Base-by-base conservation (phyloP, 2,329 filamentous ascomycete genomes). In the Capronia americana region DNA sequence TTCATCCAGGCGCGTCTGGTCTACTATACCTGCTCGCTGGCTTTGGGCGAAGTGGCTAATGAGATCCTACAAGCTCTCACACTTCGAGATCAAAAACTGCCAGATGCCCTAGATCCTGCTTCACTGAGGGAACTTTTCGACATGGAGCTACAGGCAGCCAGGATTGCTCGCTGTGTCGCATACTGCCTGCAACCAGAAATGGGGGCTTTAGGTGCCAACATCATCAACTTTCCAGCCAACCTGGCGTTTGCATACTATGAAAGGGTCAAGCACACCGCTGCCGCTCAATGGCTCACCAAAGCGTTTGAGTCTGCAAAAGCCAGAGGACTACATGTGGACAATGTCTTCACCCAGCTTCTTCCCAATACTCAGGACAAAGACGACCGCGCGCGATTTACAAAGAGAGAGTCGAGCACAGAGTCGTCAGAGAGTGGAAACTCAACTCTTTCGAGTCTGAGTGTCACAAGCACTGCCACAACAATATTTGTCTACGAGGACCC, bases 161-260 rank as follows among this genome's bases (percentile, higher is more conserved):
- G 67, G 32, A 68, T 71, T 20, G 68, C 64, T 34, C 70, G 67
- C n/a, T 61, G 63, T 28, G 62, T 71, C 12, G 24, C 64, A 3
- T 71, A 71, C 57, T 68, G 65, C 56, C 38, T 70, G n/a, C 68
- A 69, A 41, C 66, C 68, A 11, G 70, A 70, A 7, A 71, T 71
- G 70, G 68, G 70, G 12, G 68, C 66, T 26, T 65, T 64, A 53
- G 70, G 70, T 12, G 64, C 68, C n/a, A 70, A 63, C 30, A 66
- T 70, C 24, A 65, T 70, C 59, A 69, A 68, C 17, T 71, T 71
- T 34, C 70, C 70, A 10, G 63, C 67, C 26, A 67, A 65, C 34
- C 60, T 69, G 3, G 70, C 70, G 5, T 64, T 64, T 51, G 50
- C 59, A 26, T 68, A 66, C 44, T 70, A 66, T 63, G 57, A 64